These are phyloP conservation scores for Pseudocercospora macadamiae DNA, from an alignment of 2,329 filamentous ascomycete species.

Conservation along the genomic window DNA sequence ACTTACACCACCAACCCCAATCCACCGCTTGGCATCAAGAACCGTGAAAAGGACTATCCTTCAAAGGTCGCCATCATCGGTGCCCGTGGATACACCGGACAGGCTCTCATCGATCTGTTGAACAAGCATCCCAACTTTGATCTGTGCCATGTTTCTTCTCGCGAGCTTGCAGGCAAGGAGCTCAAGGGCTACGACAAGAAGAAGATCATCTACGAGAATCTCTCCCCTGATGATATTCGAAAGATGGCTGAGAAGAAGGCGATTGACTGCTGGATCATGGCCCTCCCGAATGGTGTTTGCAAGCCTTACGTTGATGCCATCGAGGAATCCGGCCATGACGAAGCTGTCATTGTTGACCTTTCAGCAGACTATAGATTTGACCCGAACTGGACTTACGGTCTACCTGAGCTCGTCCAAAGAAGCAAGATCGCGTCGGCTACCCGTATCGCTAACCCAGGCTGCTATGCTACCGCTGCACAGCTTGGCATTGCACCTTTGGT, in stretches of 20 bases:
- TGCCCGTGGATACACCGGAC: slow-evolving; percentile 90
- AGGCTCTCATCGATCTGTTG: slow-evolving; percentile 83
- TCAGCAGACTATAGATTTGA: slow-evolving; percentile 98
- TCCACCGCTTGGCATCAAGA: slow-evolving; percentile 85
- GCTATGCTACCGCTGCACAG: slow-evolving; percentile 92
- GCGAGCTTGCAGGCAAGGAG: slow-evolving; percentile 84
- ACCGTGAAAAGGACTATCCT: slow-evolving; percentile 77
- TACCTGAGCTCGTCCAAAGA: slow-evolving; percentile 82
- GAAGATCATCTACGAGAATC: slow-evolving; percentile 88
- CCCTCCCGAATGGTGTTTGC: slow-evolving; percentile 92
- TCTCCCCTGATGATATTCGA: slow-evolving; percentile 82
- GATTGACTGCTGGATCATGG: slow-evolving; percentile 97
- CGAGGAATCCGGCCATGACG: slow-evolving; percentile 65
- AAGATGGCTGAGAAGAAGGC: slow-evolving; percentile 81
- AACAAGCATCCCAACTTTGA: slow-evolving; percentile 90
- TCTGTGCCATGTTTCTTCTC: slow-evolving; percentile 86
- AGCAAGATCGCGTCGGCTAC: slow-evolving; percentile 75
- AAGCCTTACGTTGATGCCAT: slow-evolving; percentile 91
- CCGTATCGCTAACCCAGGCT: slow-evolving; percentile 89
- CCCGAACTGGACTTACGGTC: slow-evolving; percentile 80
- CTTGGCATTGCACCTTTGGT: slow-evolving; percentile 83
- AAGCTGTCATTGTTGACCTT: slow-evolving; percentile 83
- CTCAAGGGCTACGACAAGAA: slow-evolving; percentile 89
- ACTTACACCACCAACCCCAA: slow-evolving; percentile 77
- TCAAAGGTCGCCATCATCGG: slow-evolving; percentile 86